Base-by-base conservation (phyloP, 306 rosid species). In the Vigna reflexopilosa region DNA sequence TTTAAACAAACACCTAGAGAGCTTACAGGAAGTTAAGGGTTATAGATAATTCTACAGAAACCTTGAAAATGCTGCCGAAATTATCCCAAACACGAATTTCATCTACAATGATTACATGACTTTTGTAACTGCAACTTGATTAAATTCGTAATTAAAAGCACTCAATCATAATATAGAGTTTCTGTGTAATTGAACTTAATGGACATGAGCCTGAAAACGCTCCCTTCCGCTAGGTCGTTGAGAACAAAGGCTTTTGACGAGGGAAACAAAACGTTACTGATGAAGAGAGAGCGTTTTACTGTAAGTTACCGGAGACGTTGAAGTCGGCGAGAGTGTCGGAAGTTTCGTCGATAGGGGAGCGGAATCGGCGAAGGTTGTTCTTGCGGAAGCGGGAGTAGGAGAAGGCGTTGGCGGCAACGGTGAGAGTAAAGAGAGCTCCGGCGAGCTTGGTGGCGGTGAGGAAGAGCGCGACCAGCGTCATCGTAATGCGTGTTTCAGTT, bases 351-450 rank as follows among this genome's bases (percentile, higher is more conserved):
- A 95, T 86, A 15, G 98, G 98, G 17, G 97, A 92, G 32, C 59
- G 86, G 79, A 95, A 92, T 2, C 76, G 85, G 49, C 88, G 97
- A 50, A 95, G 95, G 65, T 88, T 86, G 83, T 86, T 88, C 36
- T 75, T 75, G 63, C 95, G 79, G 76, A 47, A 92, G 55, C 88
- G 93, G 1, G 86, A 58, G 86, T 82, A 95, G 3, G 97, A 88
- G 89, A 86, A 85, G 17, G 85, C 97, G 84, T 95, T 95, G 74
- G 90, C 90, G 59, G 98, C 96, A 74, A 92, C 84, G 77, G 91
- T 79, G 81, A 89, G 77, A 1, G 91, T 87, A 5, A 77, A 85
- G 20, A 92, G 24, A 17, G 88, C 74, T 68, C 95, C 93, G 85
- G 92, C 95, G 76, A 94, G 84, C 89, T 94, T 92, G 16, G 98